A percentile compares a stretch with the other conserved stretches of the same genome.
Evolutionary conservation across 768 basidiomycete species (phyloP).

Genomic region (Guyanaporus albipodus): DNA sequence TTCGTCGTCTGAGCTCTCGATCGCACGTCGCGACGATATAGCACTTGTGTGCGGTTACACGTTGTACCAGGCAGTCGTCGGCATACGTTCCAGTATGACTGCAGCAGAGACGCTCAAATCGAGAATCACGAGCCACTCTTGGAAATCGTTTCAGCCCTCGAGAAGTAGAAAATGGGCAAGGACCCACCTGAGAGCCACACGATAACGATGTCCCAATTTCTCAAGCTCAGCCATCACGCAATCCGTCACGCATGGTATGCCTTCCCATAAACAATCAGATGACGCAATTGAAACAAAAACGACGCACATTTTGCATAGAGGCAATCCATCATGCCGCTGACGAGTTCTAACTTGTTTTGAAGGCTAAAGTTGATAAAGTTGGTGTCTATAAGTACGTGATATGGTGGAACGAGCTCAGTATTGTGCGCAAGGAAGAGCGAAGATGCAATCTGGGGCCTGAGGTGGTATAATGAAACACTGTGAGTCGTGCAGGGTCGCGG

Average conservation of each 20-base stretch:
- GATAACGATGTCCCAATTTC: constrained; percentile 93
- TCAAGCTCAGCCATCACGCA: constrained; percentile 99
- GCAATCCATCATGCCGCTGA: constrained; percentile 99
- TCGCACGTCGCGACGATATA: constrained; percentile 98
- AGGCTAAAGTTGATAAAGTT: constrained; percentile 99
- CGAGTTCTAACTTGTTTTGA: constrained; percentile 94
- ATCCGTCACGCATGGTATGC: constrained; percentile 98
- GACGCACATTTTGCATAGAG: constrained; percentile 91
- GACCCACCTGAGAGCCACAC: constrained; percentile 85
- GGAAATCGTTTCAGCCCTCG: constrained; percentile 10
- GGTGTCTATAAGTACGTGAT: constrained; percentile 96
- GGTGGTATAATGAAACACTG: neutral
- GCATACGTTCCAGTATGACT: constrained; percentile 97
- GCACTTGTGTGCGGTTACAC: constrained; percentile 92
- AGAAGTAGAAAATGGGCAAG: neutral
- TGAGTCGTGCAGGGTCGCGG: neutral
- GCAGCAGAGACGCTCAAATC: constrained; percentile 92
- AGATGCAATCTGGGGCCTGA: constrained; percentile 80
- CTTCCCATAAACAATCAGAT: constrained; percentile 38
- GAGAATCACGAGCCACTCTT: constrained; percentile 94
- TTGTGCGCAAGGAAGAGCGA: constrained; percentile 95
- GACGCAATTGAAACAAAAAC: neutral
- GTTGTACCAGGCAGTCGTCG: constrained; percentile 96
- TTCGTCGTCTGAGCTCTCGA: constrained; percentile 85
- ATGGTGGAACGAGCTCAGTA: constrained; percentile 92